Percentiles rank a stretch among this genome's conserved stretches.
Conservation (phyloP, 495 filamentous ascomycete genomes). For the Ramalina intermedia region DNA sequence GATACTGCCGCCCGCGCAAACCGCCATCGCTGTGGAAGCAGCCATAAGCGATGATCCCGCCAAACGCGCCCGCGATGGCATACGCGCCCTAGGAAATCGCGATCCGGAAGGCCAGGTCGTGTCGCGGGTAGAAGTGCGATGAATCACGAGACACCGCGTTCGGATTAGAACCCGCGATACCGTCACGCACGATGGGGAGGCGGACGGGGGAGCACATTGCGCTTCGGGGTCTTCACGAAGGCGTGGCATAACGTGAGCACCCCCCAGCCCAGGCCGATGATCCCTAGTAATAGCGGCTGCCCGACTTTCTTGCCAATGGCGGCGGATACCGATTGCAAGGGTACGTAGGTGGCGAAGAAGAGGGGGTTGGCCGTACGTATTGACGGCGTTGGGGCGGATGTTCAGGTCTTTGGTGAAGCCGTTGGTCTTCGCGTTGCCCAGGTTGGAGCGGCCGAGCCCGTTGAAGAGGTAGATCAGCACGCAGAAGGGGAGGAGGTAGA, state of each 20-base stretch:
- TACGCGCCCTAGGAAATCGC: slow-evolving; percentile 42
- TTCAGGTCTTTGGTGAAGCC: slow-evolving; percentile 35
- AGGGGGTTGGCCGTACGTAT: slow-evolving; percentile 9
- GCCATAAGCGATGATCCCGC: slow-evolving; percentile 28
- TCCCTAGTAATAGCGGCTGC: too few relatives aligned
- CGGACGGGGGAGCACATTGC: too few relatives aligned
- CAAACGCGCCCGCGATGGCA: slow-evolving; percentile 41
- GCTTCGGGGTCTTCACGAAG: too few relatives aligned
- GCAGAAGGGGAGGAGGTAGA: slow-evolving; percentile 35
- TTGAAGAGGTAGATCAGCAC: slow-evolving; percentile 38
- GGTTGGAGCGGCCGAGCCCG: slow-evolving; percentile 35
- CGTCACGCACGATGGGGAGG: too few relatives aligned
- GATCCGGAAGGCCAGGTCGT: slow-evolving; percentile 37
- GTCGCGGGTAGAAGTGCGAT: slow-evolving; percentile 39
- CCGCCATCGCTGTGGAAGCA: slow-evolving; percentile 17
- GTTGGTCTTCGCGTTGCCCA: slow-evolving; percentile 28
- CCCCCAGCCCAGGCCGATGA: too few relatives aligned
- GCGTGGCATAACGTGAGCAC: too few relatives aligned
- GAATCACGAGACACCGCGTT: slow-evolving; percentile 38
- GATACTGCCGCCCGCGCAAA: slow-evolving; percentile 37
- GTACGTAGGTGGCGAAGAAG: too few relatives aligned
- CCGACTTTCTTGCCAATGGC: too few relatives aligned
- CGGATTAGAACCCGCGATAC: slow-evolving; percentile 30
- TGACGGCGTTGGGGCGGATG: slow-evolving; percentile 31
- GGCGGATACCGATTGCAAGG: too few relatives aligned